These are phyloP conservation scores for Trichophyton rubrum DNA, from an alignment of 2,329 filamentous ascomycete genomes.

Conservation along the genomic window DNA sequence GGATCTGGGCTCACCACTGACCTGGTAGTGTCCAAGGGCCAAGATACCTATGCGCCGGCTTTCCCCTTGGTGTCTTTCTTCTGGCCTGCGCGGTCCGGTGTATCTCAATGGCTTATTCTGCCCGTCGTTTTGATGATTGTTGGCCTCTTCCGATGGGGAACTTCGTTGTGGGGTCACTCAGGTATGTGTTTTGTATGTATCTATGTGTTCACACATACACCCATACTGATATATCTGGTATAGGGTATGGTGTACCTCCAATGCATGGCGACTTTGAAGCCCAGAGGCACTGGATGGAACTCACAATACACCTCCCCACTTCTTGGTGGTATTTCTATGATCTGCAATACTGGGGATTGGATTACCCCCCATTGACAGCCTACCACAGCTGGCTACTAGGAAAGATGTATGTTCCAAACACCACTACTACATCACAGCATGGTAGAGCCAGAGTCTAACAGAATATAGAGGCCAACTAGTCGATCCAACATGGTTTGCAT, in stretches of 20 bases:
- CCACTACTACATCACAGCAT: background rate
- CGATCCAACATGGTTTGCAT: slow-evolving; percentile 73
- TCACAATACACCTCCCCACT: slow-evolving; percentile 76
- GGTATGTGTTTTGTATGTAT: slow-evolving; percentile 41
- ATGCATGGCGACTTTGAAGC: slow-evolving; percentile 98
- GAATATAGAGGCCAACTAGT: slow-evolving; percentile 55
- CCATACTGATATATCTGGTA: slow-evolving; percentile 3
- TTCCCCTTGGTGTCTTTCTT: slow-evolving; percentile 91
- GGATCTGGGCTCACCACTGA: slow-evolving; percentile 29
- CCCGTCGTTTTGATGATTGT: slow-evolving; percentile 78
- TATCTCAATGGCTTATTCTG: slow-evolving; percentile 85
- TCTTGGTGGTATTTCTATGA: slow-evolving; percentile 98
- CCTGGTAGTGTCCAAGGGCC: slow-evolving; percentile 18
- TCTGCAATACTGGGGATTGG: slow-evolving; percentile 91
- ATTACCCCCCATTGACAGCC: slow-evolving; percentile 93
- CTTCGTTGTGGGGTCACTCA: slow-evolving; percentile 89
- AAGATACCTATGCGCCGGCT: slow-evolving; percentile 47
- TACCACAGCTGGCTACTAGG: slow-evolving; percentile 97
- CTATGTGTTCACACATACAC: background rate
- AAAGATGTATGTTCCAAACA: slow-evolving; percentile 46
- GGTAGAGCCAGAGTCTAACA: background rate
- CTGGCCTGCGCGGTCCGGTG: slow-evolving; percentile 69
- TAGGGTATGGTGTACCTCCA: slow-evolving; percentile 67
- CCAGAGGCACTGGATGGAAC: slow-evolving; percentile 97
- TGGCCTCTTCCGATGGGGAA: slow-evolving; percentile 88